Conservation (phyloP, 208 protist species). For the Crithidia brevicula region DNA sequence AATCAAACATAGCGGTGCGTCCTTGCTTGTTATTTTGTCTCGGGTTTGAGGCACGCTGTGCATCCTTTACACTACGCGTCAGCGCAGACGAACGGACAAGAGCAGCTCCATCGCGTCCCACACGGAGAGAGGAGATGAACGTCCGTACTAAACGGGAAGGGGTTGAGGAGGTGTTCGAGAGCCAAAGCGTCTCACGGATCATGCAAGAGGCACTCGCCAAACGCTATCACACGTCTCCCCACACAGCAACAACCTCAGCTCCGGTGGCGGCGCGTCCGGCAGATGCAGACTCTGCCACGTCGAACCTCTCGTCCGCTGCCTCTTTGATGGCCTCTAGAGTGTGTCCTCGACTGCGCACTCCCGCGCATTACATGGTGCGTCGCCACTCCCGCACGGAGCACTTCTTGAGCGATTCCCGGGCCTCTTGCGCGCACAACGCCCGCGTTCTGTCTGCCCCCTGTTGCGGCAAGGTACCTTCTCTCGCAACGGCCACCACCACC, state of each 20-base stretch:
- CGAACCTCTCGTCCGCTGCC: no score
- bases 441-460: not conserved
- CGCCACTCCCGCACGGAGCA: constrained; percentile 25
- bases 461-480: no score
- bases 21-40: no score
- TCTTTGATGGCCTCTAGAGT: no score
- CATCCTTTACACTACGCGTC: no score
- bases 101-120: not conserved
- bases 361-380: constrained; percentile 30
- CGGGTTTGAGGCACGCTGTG: no score
- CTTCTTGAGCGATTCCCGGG: not conserved
- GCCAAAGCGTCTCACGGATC: not conserved
- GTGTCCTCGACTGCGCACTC: constrained; percentile 18
- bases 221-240: constrained; percentile 4
- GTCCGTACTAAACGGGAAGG: constrained; percentile 44
- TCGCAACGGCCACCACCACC: no score
- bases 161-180: constrained; percentile 35
- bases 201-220: constrained; percentile 17
- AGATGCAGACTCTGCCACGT: no score
- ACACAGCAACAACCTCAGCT: not conserved
- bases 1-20: no score
- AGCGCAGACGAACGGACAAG: no score
- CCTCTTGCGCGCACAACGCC: not conserved
- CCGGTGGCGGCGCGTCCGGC: not conserved
- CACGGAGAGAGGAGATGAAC: constrained; percentile 22